Evolutionary conservation across 345 rosid genomes (phyloP), one percentile per base, ranked within the genome.

Genomic region (Iberis pinnata): DNA sequence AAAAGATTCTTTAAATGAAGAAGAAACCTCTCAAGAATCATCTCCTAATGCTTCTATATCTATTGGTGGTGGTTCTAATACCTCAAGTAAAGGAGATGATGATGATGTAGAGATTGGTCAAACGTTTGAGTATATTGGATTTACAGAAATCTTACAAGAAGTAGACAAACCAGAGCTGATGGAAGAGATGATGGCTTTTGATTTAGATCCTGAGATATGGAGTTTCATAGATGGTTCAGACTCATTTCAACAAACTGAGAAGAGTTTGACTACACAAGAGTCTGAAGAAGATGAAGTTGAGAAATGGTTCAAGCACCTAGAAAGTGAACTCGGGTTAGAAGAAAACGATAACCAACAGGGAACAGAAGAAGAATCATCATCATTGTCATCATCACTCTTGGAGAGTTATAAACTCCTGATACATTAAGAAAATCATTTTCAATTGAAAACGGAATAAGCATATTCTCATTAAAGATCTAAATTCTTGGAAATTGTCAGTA

Each of bases 121-220:
- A 37, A 9, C 36, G 29, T 44, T 45, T 16, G 60, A 51, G 35
- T 51, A 57, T 25, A 43, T 49, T 18, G 49, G 56, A 20, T 43
- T 27, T 14, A 18, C 43, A 20, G 57, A 18, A 36, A 52, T 45
- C 19, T 24, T 62, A 16, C 76, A 76, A 60, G 95, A 85, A 64
- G 97, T 85, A 20, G 78, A 76, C 70, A 76, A 82, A 49, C 90
- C 88, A 13, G 78, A 77, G 25, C 46, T 58, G 16, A 14, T 52
- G 10, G 64, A 61, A n/a, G n/a, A n/a, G n/a, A n/a, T n/a, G 32
- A 76, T 82, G 49, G 81, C 83, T 8, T 75, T 77, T 9, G 84
- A 80, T 56, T 39, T 70, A 2, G 89, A 78, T 65, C 46, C 38
- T 2, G 95, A 89, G 20, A 75, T 83, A 35, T 85, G 97, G 97